Conservation (phyloP, 2,329 filamentous ascomycete genomes). For the Helicocarpus griseus region DNA sequence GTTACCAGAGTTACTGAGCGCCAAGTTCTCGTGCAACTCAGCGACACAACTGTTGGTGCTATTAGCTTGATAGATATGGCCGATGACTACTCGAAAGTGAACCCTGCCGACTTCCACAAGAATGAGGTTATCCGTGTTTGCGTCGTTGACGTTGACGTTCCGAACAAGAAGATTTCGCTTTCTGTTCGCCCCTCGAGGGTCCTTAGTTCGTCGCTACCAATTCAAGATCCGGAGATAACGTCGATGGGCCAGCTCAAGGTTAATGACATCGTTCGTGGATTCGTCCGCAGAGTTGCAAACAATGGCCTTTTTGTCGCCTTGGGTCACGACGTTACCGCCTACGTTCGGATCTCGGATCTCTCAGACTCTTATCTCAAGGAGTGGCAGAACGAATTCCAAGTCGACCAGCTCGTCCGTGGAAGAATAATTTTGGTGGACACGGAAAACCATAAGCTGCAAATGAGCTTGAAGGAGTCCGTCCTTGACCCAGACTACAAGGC, state of each 20-base stretch:
- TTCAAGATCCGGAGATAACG: slow-evolving; percentile 72
- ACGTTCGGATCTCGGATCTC: slow-evolving; percentile 77
- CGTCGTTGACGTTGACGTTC: slow-evolving; percentile 65
- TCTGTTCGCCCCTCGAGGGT: slow-evolving; percentile 82
- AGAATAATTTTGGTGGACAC: slow-evolving; percentile 66
- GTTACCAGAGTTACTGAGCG: slow-evolving; percentile 80
- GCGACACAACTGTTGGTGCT: slow-evolving; percentile 66
- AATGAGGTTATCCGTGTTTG: slow-evolving; percentile 85
- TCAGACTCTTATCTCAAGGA: slow-evolving; percentile 89
- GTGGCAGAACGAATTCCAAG: slow-evolving; percentile 81
- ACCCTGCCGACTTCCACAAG: slow-evolving; percentile 65
- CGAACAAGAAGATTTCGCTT: slow-evolving; percentile 74
- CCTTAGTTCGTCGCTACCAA: slow-evolving; percentile 69
- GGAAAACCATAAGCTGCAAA: slow-evolving; percentile 61
- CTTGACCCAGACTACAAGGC: slow-evolving; percentile 70
- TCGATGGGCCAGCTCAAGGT: slow-evolving; percentile 60
- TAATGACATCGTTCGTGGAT: slow-evolving; percentile 77
- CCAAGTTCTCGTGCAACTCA: slow-evolving; percentile 75
- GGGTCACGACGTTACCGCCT: slow-evolving; percentile 69
- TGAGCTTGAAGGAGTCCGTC: slow-evolving; percentile 79
- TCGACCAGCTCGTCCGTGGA: slow-evolving; percentile 84
- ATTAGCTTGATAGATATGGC: slow-evolving; percentile 73
- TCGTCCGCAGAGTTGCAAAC: slow-evolving; percentile 81
- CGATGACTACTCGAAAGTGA: slow-evolving; percentile 76
- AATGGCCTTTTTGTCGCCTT: slow-evolving; percentile 82